Base-by-base conservation (phyloP, 2,329 filamentous ascomycete genomes). In the Sporothrix curviconia region DNA sequence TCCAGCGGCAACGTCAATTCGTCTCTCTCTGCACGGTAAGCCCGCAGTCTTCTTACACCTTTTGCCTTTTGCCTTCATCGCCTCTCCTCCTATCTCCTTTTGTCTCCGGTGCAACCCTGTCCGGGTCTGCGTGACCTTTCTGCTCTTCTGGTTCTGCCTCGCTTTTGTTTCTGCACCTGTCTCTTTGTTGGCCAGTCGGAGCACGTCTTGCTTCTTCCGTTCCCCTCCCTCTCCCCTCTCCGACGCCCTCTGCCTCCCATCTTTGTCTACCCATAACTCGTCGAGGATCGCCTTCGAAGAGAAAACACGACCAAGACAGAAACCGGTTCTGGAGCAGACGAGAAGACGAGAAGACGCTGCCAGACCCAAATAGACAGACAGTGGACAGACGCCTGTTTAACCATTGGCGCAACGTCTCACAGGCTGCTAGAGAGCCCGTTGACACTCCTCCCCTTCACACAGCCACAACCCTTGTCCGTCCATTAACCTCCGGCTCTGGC, bases 1-100 rank as follows among this genome's bases (percentile, higher is more conserved):
- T 59, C 37, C 36, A 54, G 55, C 44, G 34, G 14, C 56, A 52
- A 47, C 51, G 54, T 19, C 44, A 36, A 58, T 12, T 54, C 61
- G 28, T 28, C 55, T 47, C 19, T 60, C 9, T 58, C 63, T 42
- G 49, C 64, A 47, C 62, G 65, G 65, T 66, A 65, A 64, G 64
- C 54, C 32, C 42, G 36, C 32, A 36, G 24, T 43, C 7, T 49
- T 15, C 39, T 42, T 37, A 25, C n/a, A 22, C 22, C 32, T 25
- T 51, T 37, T 12, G n/a, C 37, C 12, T 15, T 17, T 24, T 30
- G 22, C 30, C 15, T 24, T 28, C 24, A n/a, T n/a, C n/a, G n/a
- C 3, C 22, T 15, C 32, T 42, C 7, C 39, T 40, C 32, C 28
- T 36, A 1, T 28, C 28, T 37, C 24, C 44, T 19, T 8, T 37